Evolutionary conservation across 768 basidiomycete genomes (phyloP), one percentile per base, ranked within the genome.

Genomic region (Amanita rimosa): DNA sequence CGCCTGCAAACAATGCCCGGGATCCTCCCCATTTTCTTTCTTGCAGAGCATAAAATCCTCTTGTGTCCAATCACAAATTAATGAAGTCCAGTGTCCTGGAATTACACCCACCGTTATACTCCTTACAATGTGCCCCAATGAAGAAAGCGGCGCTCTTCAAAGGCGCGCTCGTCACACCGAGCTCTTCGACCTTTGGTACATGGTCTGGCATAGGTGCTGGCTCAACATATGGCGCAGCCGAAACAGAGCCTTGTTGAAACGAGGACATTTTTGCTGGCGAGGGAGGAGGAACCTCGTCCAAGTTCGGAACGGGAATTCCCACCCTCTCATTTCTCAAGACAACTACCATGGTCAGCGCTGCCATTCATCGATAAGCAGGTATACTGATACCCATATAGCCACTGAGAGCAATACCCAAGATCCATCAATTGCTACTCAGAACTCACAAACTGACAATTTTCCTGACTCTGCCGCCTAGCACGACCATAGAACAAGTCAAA

Each of bases 101-200:
- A 29, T 41, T 9, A 21, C 13, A 68, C n/a, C n/a, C 85, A 97
- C 95, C 95, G 69, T 95, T 98, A 70, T 81, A 95, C 50, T 92
- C 88, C 67, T 91, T 91, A 78, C 95, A 99, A 63, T 90, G 78
- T 33, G 87, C 84, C 24, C 92, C 96, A 63, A 99, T 81, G 70
- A 97, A 97, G 78, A 97, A 98, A 6, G 91, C 85, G 1, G 95
- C 92, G 57, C 86, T 89, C 72, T 98, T 97, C 60, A 98, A 71
- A 1, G 95, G 96, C 51, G 83, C 96, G 55, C 90, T 94, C 1
- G 91, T 91, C 38, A 71, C 75, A 36, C 94, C 95, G 39, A 99
- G 67, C 67, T 99, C 96, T 52, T 79, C 73, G 33, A 97, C 89
- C 60, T 79, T 81, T 29, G 94, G 92, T 19, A 71, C 57, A 52